A percentile compares a stretch with the other conserved stretches of the same genome.
Conservation (phyloP, 1,284 basidiomycete species). For the Uromyces viciae-fabae region DNA sequence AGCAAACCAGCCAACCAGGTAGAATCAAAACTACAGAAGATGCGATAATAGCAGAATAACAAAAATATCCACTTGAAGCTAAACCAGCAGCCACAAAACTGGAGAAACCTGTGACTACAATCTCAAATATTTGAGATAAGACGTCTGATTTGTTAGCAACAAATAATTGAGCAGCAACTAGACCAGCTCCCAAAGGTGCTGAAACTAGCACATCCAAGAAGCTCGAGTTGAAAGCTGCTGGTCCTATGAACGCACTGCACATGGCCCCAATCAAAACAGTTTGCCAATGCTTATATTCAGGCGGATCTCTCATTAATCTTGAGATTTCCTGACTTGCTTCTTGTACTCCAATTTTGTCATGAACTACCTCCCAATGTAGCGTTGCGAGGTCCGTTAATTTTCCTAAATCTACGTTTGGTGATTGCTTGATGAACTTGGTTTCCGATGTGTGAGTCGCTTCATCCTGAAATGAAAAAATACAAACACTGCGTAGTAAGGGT, state of each 20-base stretch:
- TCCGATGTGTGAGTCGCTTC: slow-evolving; percentile 75
- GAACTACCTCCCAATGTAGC: slow-evolving; percentile 82
- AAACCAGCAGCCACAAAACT: slow-evolving; percentile 73
- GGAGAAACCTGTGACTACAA: slow-evolving; percentile 73
- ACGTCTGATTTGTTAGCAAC: slow-evolving; percentile 73
- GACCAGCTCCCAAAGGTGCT: slow-evolving; percentile 73
- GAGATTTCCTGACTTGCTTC: slow-evolving; percentile 73
- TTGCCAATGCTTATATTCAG: slow-evolving; percentile 64
- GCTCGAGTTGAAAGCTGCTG: slow-evolving; percentile 68
- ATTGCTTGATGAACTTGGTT: slow-evolving; percentile 67
- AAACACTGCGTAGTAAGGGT: slow-evolving; percentile 14
- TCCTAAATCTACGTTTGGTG: slow-evolving; percentile 68
- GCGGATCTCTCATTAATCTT: slow-evolving; percentile 65
- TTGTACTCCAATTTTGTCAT: slow-evolving; percentile 76
- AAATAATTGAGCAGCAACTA: slow-evolving; percentile 69
- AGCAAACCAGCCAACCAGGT: slow-evolving; percentile 67
- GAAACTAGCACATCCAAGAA: slow-evolving; percentile 74
- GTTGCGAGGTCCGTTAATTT: slow-evolving; percentile 70
- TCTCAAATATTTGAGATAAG: slow-evolving; percentile 82
- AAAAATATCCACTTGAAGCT: slow-evolving; percentile 68
- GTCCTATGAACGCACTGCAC: slow-evolving; percentile 71
- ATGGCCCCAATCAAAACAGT: slow-evolving; percentile 73
- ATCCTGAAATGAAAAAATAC: slow-evolving; percentile 68
- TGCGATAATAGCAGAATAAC: slow-evolving; percentile 80
- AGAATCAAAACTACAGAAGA: slow-evolving; percentile 81